A percentile compares a stretch with the other conserved stretches of the same genome.
Evolutionary conservation across 2,329 filamentous ascomycete species (phyloP).

Genomic region (Fusarium buharicum): DNA sequence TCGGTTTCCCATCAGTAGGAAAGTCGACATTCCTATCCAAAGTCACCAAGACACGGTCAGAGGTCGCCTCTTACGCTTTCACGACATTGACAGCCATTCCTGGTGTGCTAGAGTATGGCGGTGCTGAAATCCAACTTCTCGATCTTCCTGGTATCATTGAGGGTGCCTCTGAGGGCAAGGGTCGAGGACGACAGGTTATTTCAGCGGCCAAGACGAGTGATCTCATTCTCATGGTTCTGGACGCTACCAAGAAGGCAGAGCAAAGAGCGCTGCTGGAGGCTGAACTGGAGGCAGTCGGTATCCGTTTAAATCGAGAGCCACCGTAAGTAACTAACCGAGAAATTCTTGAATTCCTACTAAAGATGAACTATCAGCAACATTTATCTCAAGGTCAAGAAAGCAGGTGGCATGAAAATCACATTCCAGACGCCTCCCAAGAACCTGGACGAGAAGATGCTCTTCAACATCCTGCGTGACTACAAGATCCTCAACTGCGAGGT

Average conservation of each 20-base stretch:
- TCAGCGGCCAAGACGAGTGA: slow-evolving; percentile 98
- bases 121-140: slow-evolving; percentile 96
- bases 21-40: slow-evolving; percentile 99
- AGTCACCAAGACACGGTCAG: slow-evolving; percentile 96
- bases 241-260: slow-evolving; percentile 96
- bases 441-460: slow-evolving; percentile 97
- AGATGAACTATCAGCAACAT: slow-evolving; percentile 74
- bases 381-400: slow-evolving; percentile 94
- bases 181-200: slow-evolving; percentile 94
- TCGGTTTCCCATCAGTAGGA: slow-evolving; percentile 98
- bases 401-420: slow-evolving; percentile 98
- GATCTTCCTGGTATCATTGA: slow-evolving; percentile 99
- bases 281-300: slow-evolving; percentile 94
- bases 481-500: slow-evolving; percentile 99
- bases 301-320: slow-evolving; percentile 88
- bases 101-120: slow-evolving; percentile 96
- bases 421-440: slow-evolving; percentile 90
- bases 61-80: slow-evolving; percentile 96
- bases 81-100: slow-evolving; percentile 97
- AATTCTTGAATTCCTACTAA: slow-evolving; percentile 24
- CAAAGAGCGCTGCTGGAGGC: slow-evolving; percentile 90
- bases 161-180: slow-evolving; percentile 94
- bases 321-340: slow-evolving; percentile 67
- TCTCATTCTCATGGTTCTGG: slow-evolving; percentile 94
- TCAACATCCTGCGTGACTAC: slow-evolving; percentile 97